These are phyloP conservation scores for Fistulifera solaris DNA, from an alignment of 108 stramenopile species.

Conservation along the genomic window DNA sequence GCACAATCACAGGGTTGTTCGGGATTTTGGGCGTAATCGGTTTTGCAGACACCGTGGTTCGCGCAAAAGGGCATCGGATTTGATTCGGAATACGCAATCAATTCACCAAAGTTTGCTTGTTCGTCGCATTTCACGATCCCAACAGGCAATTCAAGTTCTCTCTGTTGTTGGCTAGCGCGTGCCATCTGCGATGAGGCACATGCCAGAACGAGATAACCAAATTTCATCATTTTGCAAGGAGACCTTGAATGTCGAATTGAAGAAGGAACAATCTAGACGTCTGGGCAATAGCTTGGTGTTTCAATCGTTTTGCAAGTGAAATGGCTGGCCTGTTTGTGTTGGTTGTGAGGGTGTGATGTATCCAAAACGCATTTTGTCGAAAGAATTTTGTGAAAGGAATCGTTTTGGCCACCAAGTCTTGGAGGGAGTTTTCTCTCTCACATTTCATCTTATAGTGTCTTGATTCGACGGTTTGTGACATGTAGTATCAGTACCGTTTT, in stretches of 20 bases:
- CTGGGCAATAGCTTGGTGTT: too few relatives aligned
- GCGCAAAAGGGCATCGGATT: constrained; percentile 24
- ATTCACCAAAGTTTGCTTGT: not conserved
- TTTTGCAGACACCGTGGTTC: constrained; percentile 32
- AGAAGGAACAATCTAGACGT: not conserved
- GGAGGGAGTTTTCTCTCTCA: too few relatives aligned
- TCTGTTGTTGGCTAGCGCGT: not conserved
- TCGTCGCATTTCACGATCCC: not conserved
- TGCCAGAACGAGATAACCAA: not conserved
- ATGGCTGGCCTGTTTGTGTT: too few relatives aligned
- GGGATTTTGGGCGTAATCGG: constrained; percentile 4
- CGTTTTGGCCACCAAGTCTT: too few relatives aligned
- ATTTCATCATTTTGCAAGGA: constrained; percentile 1
- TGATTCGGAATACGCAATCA: not conserved
- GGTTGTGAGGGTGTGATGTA: too few relatives aligned
- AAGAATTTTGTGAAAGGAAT: too few relatives aligned
- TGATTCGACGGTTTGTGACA: too few relatives aligned
- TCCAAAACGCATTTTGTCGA: too few relatives aligned
- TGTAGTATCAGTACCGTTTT: too few relatives aligned
- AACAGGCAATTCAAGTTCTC: not conserved
- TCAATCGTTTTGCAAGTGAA: too few relatives aligned
- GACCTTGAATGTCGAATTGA: not conserved
- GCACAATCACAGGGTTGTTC: constrained; percentile 31
- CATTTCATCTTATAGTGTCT: too few relatives aligned
- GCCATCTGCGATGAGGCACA: not conserved